These are phyloP conservation scores for Phytophthora fragariaefolia DNA, from an alignment of 352 stramenopile species.

Conservation along the genomic window DNA sequence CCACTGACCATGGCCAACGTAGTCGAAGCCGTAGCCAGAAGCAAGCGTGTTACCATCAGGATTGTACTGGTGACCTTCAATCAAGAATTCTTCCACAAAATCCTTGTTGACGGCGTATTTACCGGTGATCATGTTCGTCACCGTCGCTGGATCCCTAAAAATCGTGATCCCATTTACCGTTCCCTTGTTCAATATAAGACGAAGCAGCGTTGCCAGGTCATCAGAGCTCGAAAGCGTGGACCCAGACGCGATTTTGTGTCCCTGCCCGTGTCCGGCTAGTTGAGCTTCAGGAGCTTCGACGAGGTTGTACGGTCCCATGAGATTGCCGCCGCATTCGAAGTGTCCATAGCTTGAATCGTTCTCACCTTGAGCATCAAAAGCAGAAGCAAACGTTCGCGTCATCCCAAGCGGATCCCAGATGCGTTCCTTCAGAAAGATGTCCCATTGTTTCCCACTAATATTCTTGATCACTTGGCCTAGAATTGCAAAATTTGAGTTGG, in stretches of 20 bases:
- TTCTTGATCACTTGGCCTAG: conserved; percentile 63
- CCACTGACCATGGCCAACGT: conserved; percentile 58
- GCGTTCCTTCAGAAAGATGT: conserved; percentile 52
- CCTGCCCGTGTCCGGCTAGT: conserved; percentile 28
- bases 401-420: conserved; percentile 69
- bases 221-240: conserved; percentile 59
- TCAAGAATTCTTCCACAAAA: conserved; percentile 43
- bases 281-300: conserved; percentile 40
- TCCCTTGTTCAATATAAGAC: conserved; percentile 70
- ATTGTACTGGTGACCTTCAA: conserved; percentile 55
- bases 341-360: conserved; percentile 54
- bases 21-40: conserved; percentile 74
- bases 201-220: conserved; percentile 64
- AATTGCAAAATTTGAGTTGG: conserved; percentile 45
- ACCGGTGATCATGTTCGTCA: conserved; percentile 66
- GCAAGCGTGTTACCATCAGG: conserved; percentile 57
- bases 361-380: conserved; percentile 32
- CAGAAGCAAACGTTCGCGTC: conserved; percentile 56
- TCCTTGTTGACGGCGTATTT: conserved; percentile 49
- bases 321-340: conserved; percentile 51
- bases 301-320: conserved; percentile 56
- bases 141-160: conserved; percentile 46
- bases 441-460: conserved; percentile 55
- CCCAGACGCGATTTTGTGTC: conserved; percentile 46
- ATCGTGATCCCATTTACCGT: conserved; percentile 55